phyloP scores from a whole-genome alignment of 106 monocot genomes.

The Allium sativum region DNA sequence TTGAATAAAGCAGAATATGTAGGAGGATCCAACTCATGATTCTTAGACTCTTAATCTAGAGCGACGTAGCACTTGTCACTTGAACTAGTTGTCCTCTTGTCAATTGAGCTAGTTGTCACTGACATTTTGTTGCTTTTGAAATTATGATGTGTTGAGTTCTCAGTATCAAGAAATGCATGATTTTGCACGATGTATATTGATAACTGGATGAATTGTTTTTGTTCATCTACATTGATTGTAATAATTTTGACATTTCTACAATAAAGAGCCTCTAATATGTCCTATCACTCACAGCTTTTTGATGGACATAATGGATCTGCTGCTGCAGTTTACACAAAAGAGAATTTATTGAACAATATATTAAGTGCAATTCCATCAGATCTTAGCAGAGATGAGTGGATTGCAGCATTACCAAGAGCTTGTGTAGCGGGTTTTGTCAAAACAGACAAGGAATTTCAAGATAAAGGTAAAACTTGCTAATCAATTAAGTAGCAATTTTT shows the following conservation, averaged over 20 bases:
- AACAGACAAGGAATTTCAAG: constrained; percentile 92
- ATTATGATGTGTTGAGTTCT: not conserved
- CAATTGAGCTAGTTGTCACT: not conserved
- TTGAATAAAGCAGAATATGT: no score
- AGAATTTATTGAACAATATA: constrained; percentile 74
- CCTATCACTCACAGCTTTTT: constrained; percentile 47
- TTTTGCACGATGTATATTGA: not conserved
- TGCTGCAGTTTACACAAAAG: constrained; percentile 82
- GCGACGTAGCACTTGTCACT: no score
- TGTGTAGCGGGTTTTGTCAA: constrained; percentile 90
- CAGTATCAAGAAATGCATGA: no score
- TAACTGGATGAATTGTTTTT: not conserved
- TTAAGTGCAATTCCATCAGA: constrained; percentile 70
- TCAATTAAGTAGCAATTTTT: not conserved
- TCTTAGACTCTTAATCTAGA: no score
- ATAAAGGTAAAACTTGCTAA: constrained; percentile 32
- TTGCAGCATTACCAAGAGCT: constrained; percentile 84
- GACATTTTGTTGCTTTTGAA: not conserved
- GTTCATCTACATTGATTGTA: not conserved
- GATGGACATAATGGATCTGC: constrained; percentile 92
- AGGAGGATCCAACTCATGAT: no score
- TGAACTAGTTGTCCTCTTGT: no score
- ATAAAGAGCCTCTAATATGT: not conserved
- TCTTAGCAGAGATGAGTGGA: constrained; percentile 79
- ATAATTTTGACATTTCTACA: not conserved